These are phyloP conservation scores for Epichloe aotearoae DNA, from an alignment of 2,329 filamentous ascomycete species.

Conservation along the genomic window DNA sequence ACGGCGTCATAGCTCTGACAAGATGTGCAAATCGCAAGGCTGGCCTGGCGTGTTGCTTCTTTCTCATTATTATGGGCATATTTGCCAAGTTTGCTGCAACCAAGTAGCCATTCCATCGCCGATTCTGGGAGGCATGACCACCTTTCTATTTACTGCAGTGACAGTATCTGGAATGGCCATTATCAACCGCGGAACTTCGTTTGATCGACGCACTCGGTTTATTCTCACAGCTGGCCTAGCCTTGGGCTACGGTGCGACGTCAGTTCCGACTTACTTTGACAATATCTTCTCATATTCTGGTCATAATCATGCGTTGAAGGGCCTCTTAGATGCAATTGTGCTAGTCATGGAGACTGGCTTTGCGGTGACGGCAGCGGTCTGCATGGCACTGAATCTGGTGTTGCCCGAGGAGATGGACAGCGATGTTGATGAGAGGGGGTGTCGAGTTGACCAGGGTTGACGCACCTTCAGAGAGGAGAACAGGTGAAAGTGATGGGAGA, in stretches of 20 bases:
- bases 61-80: constrained; percentile 68
- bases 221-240: constrained; percentile 64
- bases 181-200: constrained; percentile 53
- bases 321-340: constrained; percentile 62
- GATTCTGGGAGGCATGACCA: constrained; percentile 44
- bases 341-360: constrained; percentile 66
- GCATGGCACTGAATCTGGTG: constrained; percentile 58
- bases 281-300: constrained; percentile 62
- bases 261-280: constrained; percentile 54
- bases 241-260: constrained; percentile 57
- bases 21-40: constrained; percentile 70
- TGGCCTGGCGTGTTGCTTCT: constrained; percentile 64
- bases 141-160: constrained; percentile 53
- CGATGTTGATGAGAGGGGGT: constrained; percentile 11
- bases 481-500: not conserved
- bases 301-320: constrained; percentile 50
- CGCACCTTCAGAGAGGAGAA: not conserved
- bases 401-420: constrained; percentile 64
- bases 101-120: constrained; percentile 45
- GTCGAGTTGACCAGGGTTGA: not conserved
- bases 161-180: constrained; percentile 68
- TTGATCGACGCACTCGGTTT: constrained; percentile 71
- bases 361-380: constrained; percentile 59
- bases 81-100: constrained; percentile 76
- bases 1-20: constrained; percentile 71